Evolutionary conservation across 495 filamentous ascomycete species (phyloP).

Genomic region (Lophiostoma macrostomum): DNA sequence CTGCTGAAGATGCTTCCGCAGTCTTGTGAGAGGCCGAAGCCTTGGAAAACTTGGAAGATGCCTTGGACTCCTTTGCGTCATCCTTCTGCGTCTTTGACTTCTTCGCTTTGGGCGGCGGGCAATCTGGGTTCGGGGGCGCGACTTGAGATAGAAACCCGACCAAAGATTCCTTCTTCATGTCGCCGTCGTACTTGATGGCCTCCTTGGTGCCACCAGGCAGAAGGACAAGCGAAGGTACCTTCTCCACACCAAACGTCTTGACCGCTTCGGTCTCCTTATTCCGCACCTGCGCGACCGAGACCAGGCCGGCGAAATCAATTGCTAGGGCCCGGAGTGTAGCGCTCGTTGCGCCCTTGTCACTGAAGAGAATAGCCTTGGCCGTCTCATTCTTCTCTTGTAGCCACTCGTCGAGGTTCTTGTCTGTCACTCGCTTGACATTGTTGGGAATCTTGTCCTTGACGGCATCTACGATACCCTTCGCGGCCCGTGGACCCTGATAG

Average conservation of each 20-base stretch:
- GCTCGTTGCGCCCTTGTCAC: slow-evolving; percentile 85
- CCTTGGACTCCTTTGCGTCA: slow-evolving; percentile 33
- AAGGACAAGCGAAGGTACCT: slow-evolving; percentile 78
- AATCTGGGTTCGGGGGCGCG: slow-evolving; percentile 69
- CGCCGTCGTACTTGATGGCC: slow-evolving; percentile 71
- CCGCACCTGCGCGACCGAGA: slow-evolving; percentile 79
- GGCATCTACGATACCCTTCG: slow-evolving; percentile 82
- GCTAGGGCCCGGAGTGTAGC: slow-evolving; percentile 79
- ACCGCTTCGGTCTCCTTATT: slow-evolving; percentile 74
- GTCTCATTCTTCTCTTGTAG: slow-evolving; percentile 66
- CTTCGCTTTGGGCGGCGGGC: slow-evolving; percentile 50
- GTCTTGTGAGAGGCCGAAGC: slow-evolving; percentile 47
- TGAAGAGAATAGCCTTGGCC: slow-evolving; percentile 89
- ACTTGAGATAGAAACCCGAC: slow-evolving; percentile 79
- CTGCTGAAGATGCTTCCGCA: slow-evolving; percentile 39
- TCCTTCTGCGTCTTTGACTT: slow-evolving; percentile 49
- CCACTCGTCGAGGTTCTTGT: slow-evolving; percentile 77
- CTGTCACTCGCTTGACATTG: slow-evolving; percentile 75
- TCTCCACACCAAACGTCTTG: slow-evolving; percentile 68
- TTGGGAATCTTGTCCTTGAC: slow-evolving; percentile 87
- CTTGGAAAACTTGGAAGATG: slow-evolving; percentile 42
- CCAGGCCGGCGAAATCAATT: slow-evolving; percentile 82
- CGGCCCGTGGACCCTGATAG: slow-evolving; percentile 78
- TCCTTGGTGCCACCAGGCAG: slow-evolving; percentile 70
- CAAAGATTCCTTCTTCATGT: slow-evolving; percentile 81